phyloP scores from a whole-genome alignment of 2,329 filamentous ascomycete species.

The Proliferodiscus dingleyae region DNA sequence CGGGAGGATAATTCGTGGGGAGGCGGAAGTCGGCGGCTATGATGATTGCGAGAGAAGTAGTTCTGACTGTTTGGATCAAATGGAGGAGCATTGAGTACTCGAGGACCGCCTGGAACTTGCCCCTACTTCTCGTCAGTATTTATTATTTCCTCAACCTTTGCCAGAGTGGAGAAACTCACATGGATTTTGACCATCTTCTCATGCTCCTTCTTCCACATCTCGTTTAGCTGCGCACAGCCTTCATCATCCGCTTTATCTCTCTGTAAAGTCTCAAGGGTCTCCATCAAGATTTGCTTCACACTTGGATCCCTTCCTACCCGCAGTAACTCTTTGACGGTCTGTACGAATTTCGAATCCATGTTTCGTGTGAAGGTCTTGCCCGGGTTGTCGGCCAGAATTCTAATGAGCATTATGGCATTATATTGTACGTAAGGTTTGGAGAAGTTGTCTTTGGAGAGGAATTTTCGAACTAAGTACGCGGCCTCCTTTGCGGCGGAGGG shows the following conservation, averaged over 20 bases:
- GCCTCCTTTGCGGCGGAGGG: conserved; percentile 79
- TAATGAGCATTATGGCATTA: conserved; percentile 91
- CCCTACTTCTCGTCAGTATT: conserved; percentile 12
- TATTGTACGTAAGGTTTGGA: conserved; percentile 71
- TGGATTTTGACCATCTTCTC: conserved; percentile 50
- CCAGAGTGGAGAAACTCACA: conserved; percentile 14
- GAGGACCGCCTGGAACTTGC: conserved; percentile 33
- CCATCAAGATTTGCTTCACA: conserved; percentile 80
- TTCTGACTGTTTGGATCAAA: conserved; percentile 46
- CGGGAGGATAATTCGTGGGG: conserved; percentile 74
- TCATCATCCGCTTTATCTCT: conserved; percentile 62
- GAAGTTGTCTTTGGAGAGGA: conserved; percentile 68
- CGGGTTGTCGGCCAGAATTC: conserved; percentile 89
- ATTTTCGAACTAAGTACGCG: conserved; percentile 76
- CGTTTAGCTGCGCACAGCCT: conserved; percentile 62
- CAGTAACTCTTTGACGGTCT: conserved; percentile 69
- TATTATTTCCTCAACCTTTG: conserved; percentile 10
- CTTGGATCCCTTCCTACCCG: conserved; percentile 65
- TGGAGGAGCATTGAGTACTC: conserved; percentile 40
- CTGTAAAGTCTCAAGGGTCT: conserved; percentile 78
- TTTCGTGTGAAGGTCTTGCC: conserved; percentile 87
- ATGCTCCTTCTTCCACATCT: conserved; percentile 91
- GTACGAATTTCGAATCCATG: conserved; percentile 78
- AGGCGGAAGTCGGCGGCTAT: conserved; percentile 50
- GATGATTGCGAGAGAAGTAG: conserved; percentile 51